phyloP scores from a whole-genome alignment of 805 yeast genomes.

The Ascoidea rubescens region DNA sequence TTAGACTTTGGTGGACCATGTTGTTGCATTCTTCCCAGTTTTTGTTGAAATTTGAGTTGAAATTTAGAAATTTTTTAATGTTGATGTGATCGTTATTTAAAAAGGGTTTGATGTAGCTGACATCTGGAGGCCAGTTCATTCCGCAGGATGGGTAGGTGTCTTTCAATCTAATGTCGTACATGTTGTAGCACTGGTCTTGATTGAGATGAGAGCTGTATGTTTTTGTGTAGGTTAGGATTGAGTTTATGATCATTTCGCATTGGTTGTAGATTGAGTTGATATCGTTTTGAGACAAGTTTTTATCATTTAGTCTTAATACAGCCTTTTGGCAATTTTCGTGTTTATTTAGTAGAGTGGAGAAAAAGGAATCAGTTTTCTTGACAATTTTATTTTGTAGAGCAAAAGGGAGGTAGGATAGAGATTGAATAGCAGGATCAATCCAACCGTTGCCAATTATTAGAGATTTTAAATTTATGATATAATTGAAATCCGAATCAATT shows the following conservation, averaged over 20 bases:
- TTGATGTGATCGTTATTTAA: conserved; percentile 27
- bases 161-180: conserved; percentile 48
- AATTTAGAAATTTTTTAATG: conserved; percentile 38
- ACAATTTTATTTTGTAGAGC: conserved; percentile 36
- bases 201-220: neutral
- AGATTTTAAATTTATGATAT: conserved; percentile 31
- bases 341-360: conserved; percentile 1
- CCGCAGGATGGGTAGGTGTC: conserved; percentile 66
- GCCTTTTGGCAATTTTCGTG: conserved; percentile 11
- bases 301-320: conserved; percentile 1
- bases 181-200: conserved; percentile 22
- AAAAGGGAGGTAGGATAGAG: conserved; percentile 53
- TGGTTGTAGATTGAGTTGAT: conserved; percentile 14
- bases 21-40: conserved; percentile 53
- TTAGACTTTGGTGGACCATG: conserved; percentile 29
- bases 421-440: conserved; percentile 62
- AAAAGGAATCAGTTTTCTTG: conserved; percentile 12
- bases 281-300: conserved; percentile 3
- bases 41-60: conserved; percentile 18
- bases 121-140: conserved; percentile 56
- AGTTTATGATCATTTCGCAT: conserved; percentile 19
- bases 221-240: neutral
- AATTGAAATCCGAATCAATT: conserved; percentile 5
- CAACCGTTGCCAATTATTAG: conserved; percentile 67
- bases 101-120: conserved; percentile 34